Percentiles rank a stretch among this genome's conserved stretches.
Conservation (phyloP, 2,329 filamentous ascomycete species). For the Rhynchosporium graminicola region DNA sequence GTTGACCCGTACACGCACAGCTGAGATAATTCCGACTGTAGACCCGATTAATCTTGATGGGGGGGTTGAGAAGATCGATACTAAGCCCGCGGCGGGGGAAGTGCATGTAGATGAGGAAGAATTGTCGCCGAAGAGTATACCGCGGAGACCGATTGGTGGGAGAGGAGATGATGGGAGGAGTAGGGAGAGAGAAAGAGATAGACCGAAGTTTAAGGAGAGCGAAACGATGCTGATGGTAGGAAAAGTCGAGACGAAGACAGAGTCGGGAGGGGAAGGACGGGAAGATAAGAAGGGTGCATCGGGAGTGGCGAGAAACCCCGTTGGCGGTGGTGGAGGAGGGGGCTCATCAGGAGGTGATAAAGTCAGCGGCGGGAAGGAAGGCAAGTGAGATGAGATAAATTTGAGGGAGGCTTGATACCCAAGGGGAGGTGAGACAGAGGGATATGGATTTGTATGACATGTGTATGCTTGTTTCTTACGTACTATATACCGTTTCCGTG, state of each 20-base stretch:
- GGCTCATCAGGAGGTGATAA: neutral
- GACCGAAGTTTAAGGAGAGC: neutral
- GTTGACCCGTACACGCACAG: neutral
- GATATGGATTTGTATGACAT: neutral
- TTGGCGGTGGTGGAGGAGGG: slow-evolving; percentile 10
- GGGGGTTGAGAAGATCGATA: neutral
- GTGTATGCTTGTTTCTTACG: neutral
- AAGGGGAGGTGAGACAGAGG: neutral
- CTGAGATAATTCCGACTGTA: neutral
- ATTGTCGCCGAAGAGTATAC: slow-evolving; percentile 15
- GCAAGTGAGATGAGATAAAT: neutral
- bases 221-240: neutral
- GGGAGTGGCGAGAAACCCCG: slow-evolving; percentile 10
- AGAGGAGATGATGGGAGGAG: neutral
- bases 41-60: neutral
- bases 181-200: neutral
- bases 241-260: neutral
- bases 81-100: neutral
- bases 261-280: neutral
- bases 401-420: neutral
- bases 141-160: slow-evolving; percentile 2
- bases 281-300: slow-evolving; percentile 6
- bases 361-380: slow-evolving; percentile 7
- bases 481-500: neutral
- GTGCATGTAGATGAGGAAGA: slow-evolving; percentile 10